Evolutionary conservation across 2,329 filamentous ascomycete genomes (phyloP).

Genomic region (Clonostachys sp.): DNA sequence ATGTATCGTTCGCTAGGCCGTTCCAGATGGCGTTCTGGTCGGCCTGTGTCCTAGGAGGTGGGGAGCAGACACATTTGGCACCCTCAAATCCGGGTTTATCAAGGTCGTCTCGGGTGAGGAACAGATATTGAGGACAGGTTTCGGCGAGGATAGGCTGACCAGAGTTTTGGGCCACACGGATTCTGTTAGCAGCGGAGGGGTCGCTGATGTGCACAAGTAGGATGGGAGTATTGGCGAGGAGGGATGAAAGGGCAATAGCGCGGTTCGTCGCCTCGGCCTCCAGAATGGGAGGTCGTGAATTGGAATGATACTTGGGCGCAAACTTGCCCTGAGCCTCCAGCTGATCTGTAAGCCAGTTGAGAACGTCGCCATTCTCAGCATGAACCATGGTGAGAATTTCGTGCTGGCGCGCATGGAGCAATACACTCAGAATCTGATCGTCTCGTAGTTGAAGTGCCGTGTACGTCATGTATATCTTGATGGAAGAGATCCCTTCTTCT

Average conservation of each 20-base stretch:
- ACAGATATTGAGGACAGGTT: constrained; percentile 53
- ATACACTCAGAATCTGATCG: constrained; percentile 41
- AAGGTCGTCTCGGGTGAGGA: constrained; percentile 44
- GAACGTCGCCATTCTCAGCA: constrained; percentile 48
- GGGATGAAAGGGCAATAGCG: constrained; percentile 41
- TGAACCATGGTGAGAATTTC: constrained; percentile 51
- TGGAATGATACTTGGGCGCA: constrained; percentile 45
- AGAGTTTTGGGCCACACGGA: constrained; percentile 39
- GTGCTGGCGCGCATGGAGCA: constrained; percentile 40
- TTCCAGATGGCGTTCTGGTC: constrained; percentile 47
- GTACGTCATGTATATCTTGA: constrained; percentile 52
- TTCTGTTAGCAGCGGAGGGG: constrained; percentile 36
- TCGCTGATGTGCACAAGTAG: constrained; percentile 48
- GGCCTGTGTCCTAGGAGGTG: constrained; percentile 39
- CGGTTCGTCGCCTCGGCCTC: constrained; percentile 49
- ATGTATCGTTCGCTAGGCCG: constrained; percentile 44
- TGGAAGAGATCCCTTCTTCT: constrained; percentile 35
- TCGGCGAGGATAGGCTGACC: constrained; percentile 47
- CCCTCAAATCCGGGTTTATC: constrained; percentile 47
- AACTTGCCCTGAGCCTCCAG: constrained; percentile 41
- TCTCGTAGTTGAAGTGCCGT: constrained; percentile 42
- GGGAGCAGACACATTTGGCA: constrained; percentile 50
- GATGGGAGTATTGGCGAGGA: constrained; percentile 42
- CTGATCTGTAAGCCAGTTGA: constrained; percentile 48
- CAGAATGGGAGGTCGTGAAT: constrained; percentile 40